Base-by-base conservation (phyloP, 768 basidiomycete genomes). In the Tricholoma flavovirens region DNA sequence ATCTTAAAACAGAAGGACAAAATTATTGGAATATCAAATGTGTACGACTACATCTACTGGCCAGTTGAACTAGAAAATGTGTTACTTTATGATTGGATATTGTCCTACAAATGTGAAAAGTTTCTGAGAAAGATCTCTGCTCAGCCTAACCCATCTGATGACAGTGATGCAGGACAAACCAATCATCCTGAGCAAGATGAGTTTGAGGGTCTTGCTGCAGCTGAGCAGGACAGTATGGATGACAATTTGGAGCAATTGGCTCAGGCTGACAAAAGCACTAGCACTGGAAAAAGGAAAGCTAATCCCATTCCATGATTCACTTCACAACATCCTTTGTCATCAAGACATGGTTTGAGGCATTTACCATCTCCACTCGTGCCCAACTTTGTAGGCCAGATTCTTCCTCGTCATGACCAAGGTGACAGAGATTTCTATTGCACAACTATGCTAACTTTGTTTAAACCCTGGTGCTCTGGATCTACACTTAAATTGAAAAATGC, bases 41-140 rank as follows among this genome's bases (percentile, higher is more conserved):
- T 73, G 0, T 59, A 67, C 60, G 72, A 75, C 55, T 73, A 74
- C 56, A 67, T 65, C 5, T 67, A 66, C 53, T 15, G 68, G 21
- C 65, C 70, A 5, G 9, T 10, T 1, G 48, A 33, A 8, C 62
- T 65, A 43, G 51, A 60, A 9, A 6, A 59, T 21, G 22, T 69
- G 11, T 56, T 36, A 24, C 35, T 71, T 3, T 71, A 72, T 60
- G 62, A 69, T 3, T 73, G 68, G 67, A 57, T 62, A 6, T 56
- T 62, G 24, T 26, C 19, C 2, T 64, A 46, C 33, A 56, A 53
- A 5, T 63, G 59, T 45, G 45, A 33, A 54, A 53, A 53, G 14
- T 29, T 45, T 14, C 11, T 14, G 26, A 11, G 9, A 17, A 43
- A 43, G 8, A 19, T 15, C 9, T 43, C 42, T 43, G 42, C 17